These are phyloP conservation scores for Yueomyces sp. DNA, from an alignment of 1,139 yeast species.

Conservation along the genomic window DNA sequence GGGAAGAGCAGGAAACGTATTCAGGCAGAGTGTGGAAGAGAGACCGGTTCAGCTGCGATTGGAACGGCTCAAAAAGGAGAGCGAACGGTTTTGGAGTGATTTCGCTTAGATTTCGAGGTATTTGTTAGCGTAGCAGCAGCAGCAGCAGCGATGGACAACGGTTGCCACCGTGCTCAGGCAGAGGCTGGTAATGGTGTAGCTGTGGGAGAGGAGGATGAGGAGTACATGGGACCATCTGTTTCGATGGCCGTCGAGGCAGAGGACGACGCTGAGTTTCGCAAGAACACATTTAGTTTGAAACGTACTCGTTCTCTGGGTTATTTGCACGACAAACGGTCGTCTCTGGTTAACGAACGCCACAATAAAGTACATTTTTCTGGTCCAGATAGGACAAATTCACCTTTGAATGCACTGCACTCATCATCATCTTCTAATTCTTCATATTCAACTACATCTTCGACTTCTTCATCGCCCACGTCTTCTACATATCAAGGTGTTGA, in stretches of 20 bases:
- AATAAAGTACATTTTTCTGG: not conserved
- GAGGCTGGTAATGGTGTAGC: no score
- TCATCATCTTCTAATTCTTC: not conserved
- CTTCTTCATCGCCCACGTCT: not conserved
- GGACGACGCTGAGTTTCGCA: conserved; percentile 59
- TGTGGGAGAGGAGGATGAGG: conserved; percentile 8
- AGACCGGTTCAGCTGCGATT: no score
- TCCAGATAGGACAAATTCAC: not conserved
- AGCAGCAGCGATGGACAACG: no score
- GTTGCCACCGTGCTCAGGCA: no score
- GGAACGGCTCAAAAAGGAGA: no score
- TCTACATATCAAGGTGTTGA: conserved; percentile 10
- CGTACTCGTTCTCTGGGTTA: conserved; percentile 73
- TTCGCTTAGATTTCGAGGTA: no score
- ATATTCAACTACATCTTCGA: not conserved
- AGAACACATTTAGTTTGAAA: conserved; percentile 63
- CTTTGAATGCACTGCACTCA: not conserved
- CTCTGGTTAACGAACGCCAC: not conserved
- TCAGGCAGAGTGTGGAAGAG: no score
- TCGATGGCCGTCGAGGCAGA: conserved; percentile 52
- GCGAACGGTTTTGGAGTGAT: no score
- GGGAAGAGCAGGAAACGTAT: no score
- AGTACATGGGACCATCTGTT: conserved; percentile 26
- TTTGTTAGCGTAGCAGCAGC: no score
- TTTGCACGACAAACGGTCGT: not conserved